Evolutionary conservation across 768 basidiomycete genomes (phyloP).

Genomic region (Lactarius evosmus): DNA sequence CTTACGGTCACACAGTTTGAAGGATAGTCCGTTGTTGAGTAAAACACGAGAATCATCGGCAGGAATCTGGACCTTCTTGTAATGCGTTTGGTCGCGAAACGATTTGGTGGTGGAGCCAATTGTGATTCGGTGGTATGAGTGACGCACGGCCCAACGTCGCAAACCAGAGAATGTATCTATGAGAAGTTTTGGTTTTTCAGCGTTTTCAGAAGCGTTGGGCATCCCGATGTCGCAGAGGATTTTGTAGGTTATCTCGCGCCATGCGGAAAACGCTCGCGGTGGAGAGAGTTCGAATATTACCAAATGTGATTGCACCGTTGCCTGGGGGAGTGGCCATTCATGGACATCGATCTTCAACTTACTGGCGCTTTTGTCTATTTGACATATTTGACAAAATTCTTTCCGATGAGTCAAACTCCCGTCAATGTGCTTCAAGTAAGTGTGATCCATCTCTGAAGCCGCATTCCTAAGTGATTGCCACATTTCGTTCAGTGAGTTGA

Average conservation of each 20-base stretch:
- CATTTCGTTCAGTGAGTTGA: not conserved
- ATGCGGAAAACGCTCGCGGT: conserved; percentile 1
- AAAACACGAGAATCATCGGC: not conserved
- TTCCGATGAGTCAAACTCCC: not conserved
- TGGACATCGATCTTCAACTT: not conserved
- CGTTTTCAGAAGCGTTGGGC: not conserved
- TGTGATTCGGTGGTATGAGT: not conserved
- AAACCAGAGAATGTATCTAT: conserved; percentile 2
- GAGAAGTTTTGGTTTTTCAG: not conserved
- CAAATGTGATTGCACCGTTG: not conserved
- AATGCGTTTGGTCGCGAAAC: not conserved
- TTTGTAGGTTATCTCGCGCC: not conserved
- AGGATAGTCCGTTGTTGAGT: not conserved
- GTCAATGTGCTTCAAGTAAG: not conserved
- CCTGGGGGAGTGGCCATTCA: not conserved
- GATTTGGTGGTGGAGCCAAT: not conserved
- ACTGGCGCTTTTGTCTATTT: not conserved
- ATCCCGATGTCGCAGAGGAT: not conserved
- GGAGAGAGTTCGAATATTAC: not conserved
- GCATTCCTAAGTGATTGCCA: not conserved
- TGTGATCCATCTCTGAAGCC: not conserved
- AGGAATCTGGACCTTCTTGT: not conserved
- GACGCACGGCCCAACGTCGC: not conserved
- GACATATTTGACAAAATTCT: not conserved
- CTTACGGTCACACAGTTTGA: not conserved